Percentiles rank a stretch among this genome's conserved stretches.
These are phyloP conservation scores for Mucor velutinosus DNA, from an alignment of 371 early-diverging fungal species.

Conservation along the genomic window DNA sequence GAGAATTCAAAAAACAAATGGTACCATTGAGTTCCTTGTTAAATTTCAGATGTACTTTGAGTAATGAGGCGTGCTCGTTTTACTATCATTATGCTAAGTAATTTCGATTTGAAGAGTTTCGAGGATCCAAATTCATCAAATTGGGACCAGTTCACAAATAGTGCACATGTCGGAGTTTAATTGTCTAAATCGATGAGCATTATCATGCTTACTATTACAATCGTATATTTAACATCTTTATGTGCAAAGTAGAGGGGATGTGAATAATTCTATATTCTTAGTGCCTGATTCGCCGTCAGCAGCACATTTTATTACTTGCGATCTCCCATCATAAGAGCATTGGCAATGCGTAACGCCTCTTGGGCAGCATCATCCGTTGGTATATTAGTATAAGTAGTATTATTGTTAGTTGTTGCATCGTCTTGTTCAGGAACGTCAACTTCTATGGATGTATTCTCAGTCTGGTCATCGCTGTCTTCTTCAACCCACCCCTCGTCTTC, in stretches of 20 bases:
- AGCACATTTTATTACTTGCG: not conserved
- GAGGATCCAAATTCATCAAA: not conserved
- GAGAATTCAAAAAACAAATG: not conserved
- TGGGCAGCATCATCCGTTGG: conserved; percentile 14
- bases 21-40: not conserved
- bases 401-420: not conserved
- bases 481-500: not conserved
- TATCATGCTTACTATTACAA: too few species aligned
- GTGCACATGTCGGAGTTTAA: too few species aligned
- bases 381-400: conserved; percentile 3
- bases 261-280: not conserved
- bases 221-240: too few species aligned
- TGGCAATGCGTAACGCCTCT: conserved; percentile 41
- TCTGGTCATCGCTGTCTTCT: not conserved
- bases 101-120: not conserved
- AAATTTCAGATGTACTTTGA: not conserved
- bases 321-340: not conserved
- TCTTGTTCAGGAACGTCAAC: not conserved
- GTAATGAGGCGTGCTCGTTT: not conserved
- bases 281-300: not conserved
- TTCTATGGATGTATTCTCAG: not conserved
- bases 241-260: not conserved
- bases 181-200: too few species aligned
- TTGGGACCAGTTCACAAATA: not conserved
- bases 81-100: not conserved